Conservation (phyloP, 352 stramenopile species). For the Phytophthora lateralis region DNA sequence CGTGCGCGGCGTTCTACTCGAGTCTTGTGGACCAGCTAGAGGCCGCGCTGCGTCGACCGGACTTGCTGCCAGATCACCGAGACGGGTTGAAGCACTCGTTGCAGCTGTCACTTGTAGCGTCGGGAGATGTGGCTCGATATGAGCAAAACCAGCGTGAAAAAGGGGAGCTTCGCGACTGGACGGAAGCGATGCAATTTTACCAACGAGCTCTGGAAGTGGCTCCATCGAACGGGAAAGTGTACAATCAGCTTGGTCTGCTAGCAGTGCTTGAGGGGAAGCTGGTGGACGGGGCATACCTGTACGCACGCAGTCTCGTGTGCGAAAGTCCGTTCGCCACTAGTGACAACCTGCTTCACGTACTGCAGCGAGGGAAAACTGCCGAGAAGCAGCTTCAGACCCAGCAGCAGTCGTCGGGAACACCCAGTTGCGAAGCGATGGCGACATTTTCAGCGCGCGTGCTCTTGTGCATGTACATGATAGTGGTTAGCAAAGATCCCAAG, state of each 20-base stretch:
- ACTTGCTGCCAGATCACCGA: constrained; percentile 7
- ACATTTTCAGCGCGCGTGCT: constrained; percentile 16
- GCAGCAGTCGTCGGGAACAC: constrained; percentile 2
- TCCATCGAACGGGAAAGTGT: constrained; percentile 58
- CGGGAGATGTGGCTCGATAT: constrained; percentile 58
- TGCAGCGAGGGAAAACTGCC: constrained; percentile 26
- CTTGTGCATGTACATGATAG: constrained; percentile 26
- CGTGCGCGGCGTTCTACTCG: constrained; percentile 36
- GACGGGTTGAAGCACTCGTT: constrained; percentile 40
- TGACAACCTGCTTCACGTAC: constrained; percentile 46
- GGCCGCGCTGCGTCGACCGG: constrained; percentile 11
- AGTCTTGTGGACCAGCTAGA: constrained; percentile 28
- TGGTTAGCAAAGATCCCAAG: constrained; percentile 9
- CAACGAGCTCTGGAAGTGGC: constrained; percentile 39
- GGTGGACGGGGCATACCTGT: constrained; percentile 49
- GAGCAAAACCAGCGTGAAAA: constrained; percentile 31
- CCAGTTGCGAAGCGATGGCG: constrained; percentile 18
- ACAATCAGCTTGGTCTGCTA: constrained; percentile 64
- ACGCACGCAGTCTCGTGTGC: constrained; percentile 49
- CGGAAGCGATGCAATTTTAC: constrained; percentile 38
- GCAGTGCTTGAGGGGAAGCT: constrained; percentile 39
- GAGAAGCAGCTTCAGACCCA: constrained; percentile 17
- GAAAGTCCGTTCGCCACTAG: constrained; percentile 43
- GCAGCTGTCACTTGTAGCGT: constrained; percentile 51
- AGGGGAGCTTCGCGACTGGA: constrained; percentile 32